Conservation (phyloP, 2,329 filamentous ascomycete species). For the Lachnellula hyalina region DNA sequence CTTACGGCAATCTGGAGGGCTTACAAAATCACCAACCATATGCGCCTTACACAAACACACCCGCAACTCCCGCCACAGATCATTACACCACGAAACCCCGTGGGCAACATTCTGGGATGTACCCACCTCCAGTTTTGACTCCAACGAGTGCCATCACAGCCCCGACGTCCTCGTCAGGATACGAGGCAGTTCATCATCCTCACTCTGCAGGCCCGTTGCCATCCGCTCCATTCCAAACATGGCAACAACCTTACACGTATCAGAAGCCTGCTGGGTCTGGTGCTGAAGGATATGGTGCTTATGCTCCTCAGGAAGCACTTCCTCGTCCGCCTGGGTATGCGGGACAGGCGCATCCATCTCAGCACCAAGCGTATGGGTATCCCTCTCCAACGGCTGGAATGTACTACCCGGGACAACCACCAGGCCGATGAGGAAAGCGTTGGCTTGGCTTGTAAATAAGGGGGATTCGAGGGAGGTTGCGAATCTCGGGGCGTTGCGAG, state of each 20-base stretch:
- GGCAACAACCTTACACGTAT: slow-evolving; percentile 27
- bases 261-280: slow-evolving; percentile 21
- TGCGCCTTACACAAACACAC: slow-evolving; percentile 19
- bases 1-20: slow-evolving; percentile 30
- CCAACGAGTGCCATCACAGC: slow-evolving; percentile 16
- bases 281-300: slow-evolving; percentile 24
- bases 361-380: slow-evolving; percentile 20
- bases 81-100: slow-evolving; percentile 25
- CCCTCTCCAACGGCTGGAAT: slow-evolving; percentile 19
- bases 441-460: neutral
- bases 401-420: slow-evolving; percentile 24
- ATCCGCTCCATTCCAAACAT: slow-evolving; percentile 20
- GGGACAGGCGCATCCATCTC: slow-evolving; percentile 15
- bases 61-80: slow-evolving; percentile 15
- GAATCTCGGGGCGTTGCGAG: neutral
- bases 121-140: slow-evolving; percentile 25
- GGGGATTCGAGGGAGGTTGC: neutral
- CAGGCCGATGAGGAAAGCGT: slow-evolving; percentile 16
- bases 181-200: slow-evolving; percentile 18
- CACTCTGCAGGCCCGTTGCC: slow-evolving; percentile 21
- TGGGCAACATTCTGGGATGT: slow-evolving; percentile 23
- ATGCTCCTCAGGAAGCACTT: slow-evolving; percentile 14
- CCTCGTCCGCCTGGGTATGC: slow-evolving; percentile 14
- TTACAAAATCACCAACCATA: slow-evolving; percentile 26
- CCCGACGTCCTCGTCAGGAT: slow-evolving; percentile 16